These are phyloP conservation scores for Polytrichum formosum DNA, from an alignment of 225 moss, liverwort and hornwort species.

Conservation along the genomic window DNA sequence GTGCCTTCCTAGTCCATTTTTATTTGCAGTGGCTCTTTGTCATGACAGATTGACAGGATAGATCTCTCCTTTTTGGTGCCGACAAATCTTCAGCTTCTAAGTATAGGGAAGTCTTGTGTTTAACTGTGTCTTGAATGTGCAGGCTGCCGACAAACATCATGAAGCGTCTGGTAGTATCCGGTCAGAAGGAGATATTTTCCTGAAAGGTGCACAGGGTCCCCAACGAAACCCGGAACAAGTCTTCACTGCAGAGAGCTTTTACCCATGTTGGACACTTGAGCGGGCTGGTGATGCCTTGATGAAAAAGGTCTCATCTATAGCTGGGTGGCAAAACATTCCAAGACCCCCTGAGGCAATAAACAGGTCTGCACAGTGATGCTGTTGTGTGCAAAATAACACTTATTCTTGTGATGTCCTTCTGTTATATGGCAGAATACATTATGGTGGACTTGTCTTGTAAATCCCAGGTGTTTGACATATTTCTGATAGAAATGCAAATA, in stretches of 20 bases:
- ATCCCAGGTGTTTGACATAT: not conserved
- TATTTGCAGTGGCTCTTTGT: too few species aligned
- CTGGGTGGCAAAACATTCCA: constrained; percentile 79
- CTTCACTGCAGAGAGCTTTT: constrained; percentile 65
- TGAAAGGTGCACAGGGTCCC: constrained; percentile 74
- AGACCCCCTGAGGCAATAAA: constrained; percentile 43
- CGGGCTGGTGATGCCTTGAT: constrained; percentile 63
- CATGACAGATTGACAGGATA: too few species aligned
- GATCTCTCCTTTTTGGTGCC: too few species aligned
- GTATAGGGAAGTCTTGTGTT: too few species aligned
- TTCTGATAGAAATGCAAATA: not conserved
- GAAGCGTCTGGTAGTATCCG: constrained; percentile 65
- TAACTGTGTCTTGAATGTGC: not conserved
- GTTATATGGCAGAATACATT: not conserved
- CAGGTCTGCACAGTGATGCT: too few species aligned
- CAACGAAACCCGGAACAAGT: constrained; percentile 55
- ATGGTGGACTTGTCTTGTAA: constrained; percentile 4
- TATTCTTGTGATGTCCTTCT: too few species aligned
- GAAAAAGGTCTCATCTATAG: constrained; percentile 65
- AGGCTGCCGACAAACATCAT: constrained; percentile 72
- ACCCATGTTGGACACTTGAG: constrained; percentile 82
- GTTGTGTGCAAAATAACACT: too few species aligned
- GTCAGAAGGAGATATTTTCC: constrained; percentile 81
- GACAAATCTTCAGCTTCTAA: too few species aligned
- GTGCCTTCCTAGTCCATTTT: too few species aligned